A percentile compares a stretch with the other conserved stretches of the same genome.
These are phyloP conservation scores for Eudorina sp. DNA, from an alignment of 139 green algal species.

Conservation along the genomic window DNA sequence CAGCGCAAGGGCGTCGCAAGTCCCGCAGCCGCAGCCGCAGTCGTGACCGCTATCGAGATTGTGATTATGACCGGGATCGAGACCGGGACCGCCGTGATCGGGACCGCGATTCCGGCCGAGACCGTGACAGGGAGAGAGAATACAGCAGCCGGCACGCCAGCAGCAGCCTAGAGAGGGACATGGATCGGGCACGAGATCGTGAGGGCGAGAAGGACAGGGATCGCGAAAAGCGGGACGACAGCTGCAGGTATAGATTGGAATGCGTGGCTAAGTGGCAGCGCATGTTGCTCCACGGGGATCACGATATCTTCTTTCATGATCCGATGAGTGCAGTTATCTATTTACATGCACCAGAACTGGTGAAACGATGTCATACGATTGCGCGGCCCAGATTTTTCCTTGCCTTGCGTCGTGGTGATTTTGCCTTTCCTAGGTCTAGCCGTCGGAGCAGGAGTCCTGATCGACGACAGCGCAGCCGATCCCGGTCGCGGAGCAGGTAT, in stretches of 20 bases:
- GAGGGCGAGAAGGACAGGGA: conserved; percentile 33
- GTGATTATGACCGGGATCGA: not conserved
- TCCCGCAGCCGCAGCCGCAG: conserved; percentile 18
- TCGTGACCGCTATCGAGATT: conserved; percentile 2
- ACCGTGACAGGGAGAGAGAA: not conserved
- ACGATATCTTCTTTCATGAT: no score
- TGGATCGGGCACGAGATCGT: not conserved
- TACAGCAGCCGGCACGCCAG: not conserved
- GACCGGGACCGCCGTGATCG: conserved; percentile 9
- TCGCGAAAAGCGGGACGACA: conserved; percentile 9
- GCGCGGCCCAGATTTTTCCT: no score
- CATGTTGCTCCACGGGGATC: no score
- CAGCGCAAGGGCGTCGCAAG: not conserved
- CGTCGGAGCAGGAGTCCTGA: conserved; percentile 9
- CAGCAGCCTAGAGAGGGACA: not conserved
- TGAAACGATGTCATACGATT: no score
- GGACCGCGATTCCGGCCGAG: conserved; percentile 17
- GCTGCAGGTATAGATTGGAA: no score
- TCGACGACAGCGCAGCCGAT: conserved; percentile 25
- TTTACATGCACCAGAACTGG: no score
- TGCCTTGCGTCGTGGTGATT: no score
- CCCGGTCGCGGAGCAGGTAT: not conserved
- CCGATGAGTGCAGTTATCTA: no score
- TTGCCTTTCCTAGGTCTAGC: no score
- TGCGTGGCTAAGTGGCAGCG: no score